Evolutionary conservation across 106 monocot species (phyloP).

Genomic region (Alisma plantagoaquatica): DNA sequence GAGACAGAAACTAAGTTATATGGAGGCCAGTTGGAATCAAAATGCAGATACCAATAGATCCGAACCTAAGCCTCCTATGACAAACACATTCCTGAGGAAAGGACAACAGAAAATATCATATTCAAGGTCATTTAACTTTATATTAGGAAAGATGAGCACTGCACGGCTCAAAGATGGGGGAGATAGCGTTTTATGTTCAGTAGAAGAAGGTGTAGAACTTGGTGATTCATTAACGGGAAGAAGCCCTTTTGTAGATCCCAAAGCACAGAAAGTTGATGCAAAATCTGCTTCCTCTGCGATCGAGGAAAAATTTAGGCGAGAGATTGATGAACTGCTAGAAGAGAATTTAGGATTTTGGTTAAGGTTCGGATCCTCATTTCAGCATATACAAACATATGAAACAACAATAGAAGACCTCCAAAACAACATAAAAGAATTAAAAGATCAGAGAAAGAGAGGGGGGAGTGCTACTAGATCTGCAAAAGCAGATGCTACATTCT

Average conservation of each 20-base stretch:
- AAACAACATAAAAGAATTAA: conserved; percentile 30
- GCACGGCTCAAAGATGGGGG: neutral
- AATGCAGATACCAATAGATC: neutral
- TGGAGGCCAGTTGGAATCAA: conserved; percentile 7
- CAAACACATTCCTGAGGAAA: neutral
- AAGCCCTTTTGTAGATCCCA: neutral
- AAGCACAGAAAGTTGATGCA: conserved; percentile 6
- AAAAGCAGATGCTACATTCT: conserved; percentile 18
- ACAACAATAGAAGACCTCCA: conserved; percentile 28
- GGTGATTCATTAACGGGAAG: neutral
- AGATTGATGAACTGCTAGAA: conserved; percentile 66
- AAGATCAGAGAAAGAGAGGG: conserved; percentile 16
- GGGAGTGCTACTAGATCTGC: neutral
- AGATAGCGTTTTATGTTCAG: neutral
- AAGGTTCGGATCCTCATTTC: conserved; percentile 72
- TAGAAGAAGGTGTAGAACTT: neutral
- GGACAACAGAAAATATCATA: no score
- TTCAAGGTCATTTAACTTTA: no score
- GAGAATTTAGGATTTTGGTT: conserved; percentile 94
- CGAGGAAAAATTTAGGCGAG: conserved; percentile 67
- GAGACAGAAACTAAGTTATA: conserved; percentile 26
- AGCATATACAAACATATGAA: conserved; percentile 63
- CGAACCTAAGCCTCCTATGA: neutral
- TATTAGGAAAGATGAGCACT: neutral
- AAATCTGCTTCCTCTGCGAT: conserved; percentile 13